These are phyloP conservation scores for Hypomontagnella submonticulosa DNA, from an alignment of 495 filamentous ascomycete species.

Conservation along the genomic window DNA sequence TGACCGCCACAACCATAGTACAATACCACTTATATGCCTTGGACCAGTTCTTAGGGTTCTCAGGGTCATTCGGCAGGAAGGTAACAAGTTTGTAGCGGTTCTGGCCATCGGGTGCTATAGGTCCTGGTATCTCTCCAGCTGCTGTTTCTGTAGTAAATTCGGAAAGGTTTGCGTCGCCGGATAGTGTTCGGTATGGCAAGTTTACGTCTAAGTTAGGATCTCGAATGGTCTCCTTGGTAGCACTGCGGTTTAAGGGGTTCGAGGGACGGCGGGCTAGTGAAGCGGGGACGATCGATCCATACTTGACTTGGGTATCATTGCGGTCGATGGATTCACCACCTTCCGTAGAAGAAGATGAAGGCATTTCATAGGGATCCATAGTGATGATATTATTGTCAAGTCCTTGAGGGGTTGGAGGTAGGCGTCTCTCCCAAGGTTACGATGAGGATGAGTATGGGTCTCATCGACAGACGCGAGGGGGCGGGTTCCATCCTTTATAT, in stretches of 20 bases:
- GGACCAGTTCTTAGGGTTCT: constrained; percentile 76
- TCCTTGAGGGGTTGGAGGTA: constrained; percentile 16
- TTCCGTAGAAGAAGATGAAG: constrained; percentile 15
- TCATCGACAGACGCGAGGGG: constrained; percentile 19
- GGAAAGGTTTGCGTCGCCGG: constrained; percentile 65
- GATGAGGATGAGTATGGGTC: constrained; percentile 3
- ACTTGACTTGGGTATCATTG: constrained; percentile 17
- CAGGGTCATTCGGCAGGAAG: constrained; percentile 72
- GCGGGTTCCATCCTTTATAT: constrained; percentile 39
- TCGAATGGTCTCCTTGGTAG: constrained; percentile 35
- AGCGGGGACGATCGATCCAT: constrained; percentile 23
- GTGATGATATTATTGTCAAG: constrained; percentile 24
- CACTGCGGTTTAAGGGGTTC: constrained; percentile 25
- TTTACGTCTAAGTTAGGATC: constrained; percentile 55
- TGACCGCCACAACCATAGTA: constrained; percentile 72
- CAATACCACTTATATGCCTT: constrained; percentile 73
- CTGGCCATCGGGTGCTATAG: constrained; percentile 62
- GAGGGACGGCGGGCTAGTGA: constrained; percentile 20
- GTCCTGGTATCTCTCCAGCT: constrained; percentile 69
- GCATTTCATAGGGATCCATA: constrained; percentile 29
- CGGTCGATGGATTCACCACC: constrained; percentile 1
- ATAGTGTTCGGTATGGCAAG: constrained; percentile 73
- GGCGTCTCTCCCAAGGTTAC: constrained; percentile 21
- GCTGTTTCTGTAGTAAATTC: constrained; percentile 73
- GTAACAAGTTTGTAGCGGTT: constrained; percentile 77